Base-by-base conservation (phyloP, 148 eudicot genomes). In the Selenicereus undatus region DNA sequence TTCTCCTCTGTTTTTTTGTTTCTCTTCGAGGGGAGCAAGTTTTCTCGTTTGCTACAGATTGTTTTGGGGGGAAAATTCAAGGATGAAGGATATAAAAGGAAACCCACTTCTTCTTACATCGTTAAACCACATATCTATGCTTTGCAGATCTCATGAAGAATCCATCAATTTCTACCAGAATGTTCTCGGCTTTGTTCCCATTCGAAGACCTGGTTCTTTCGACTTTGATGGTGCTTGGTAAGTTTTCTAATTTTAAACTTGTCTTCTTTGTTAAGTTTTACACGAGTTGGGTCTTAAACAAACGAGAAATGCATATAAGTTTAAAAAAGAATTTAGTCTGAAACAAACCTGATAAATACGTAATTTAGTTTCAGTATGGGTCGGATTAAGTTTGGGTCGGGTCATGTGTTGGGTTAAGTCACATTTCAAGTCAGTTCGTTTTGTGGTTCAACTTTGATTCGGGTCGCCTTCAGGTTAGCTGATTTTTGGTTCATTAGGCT, bases 161-260 rank as follows among this genome's bases (percentile, higher is more conserved):
- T 95, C 98, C 6, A 89, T 90, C 7, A 79, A 85, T 81, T 95
- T 95, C 73, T 95, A 95, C 81, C 84, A 81, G 75, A 87, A 95
- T 83, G 85, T 95, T 77, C 92, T 95, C 56, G 98, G 98, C 0
- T 95, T 95, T 77, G 81, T 86, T 1, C 97, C 98, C 2, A 88
- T 95, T 51, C 58, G 91, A 76, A 84, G 98, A 71, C 98, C 98
- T 20, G 91, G 93, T 4, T 95, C 98, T 0, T 87, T 95, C 30
- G 84, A 91, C 66, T 95, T 95, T 48, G 85, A 90, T 56, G 97
- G 98, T 24, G 98, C 98, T 43, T 95, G 98, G 98, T 95, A 93
- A 52, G 16, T 83, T 32, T 32, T 32, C 32, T 32, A 32, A 32
- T 32, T 32, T 32, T 32, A 2, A 32, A 32, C 32, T 32, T 32